These are phyloP conservation scores for Exophiala viscosa DNA, from an alignment of 2,329 filamentous ascomycete genomes.

Conservation along the genomic window DNA sequence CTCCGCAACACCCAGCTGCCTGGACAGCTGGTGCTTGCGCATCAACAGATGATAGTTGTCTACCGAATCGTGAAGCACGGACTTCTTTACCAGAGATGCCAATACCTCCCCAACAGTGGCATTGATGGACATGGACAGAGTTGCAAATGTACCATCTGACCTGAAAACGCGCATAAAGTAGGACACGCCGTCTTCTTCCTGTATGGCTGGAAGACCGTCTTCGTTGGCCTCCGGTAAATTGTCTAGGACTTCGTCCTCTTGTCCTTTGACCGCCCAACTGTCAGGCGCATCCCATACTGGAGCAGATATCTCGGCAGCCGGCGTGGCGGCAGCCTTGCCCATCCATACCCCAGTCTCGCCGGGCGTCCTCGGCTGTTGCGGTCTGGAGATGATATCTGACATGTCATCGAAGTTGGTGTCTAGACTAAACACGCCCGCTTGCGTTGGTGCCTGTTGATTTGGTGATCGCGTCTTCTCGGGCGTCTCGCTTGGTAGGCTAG, in stretches of 20 bases:
- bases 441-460: constrained; percentile 35
- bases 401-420: constrained; percentile 88
- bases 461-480: constrained; percentile 52
- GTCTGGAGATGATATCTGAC: constrained; percentile 79
- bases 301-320: constrained; percentile 37
- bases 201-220: constrained; percentile 60
- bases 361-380: constrained; percentile 63
- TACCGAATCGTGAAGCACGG: constrained; percentile 81
- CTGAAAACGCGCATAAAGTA: constrained; percentile 96
- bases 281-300: constrained; percentile 89
- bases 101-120: constrained; percentile 84
- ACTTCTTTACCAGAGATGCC: constrained; percentile 88
- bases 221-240: constrained; percentile 53
- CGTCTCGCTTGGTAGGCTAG: constrained; percentile 35
- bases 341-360: constrained; percentile 37
- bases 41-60: constrained; percentile 96
- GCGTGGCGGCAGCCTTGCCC: constrained; percentile 32
- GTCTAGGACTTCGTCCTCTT: constrained; percentile 38
- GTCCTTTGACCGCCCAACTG: constrained; percentile 86
- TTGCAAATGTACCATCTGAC: constrained; percentile 89
- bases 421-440: constrained; percentile 66
- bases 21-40: constrained; percentile 83
- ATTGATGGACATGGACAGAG: constrained; percentile 77
- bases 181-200: constrained; percentile 69
- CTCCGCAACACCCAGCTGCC: constrained; percentile 74